Evolutionary conservation across 2,329 filamentous ascomycete species (phyloP), one percentile per base, ranked within the genome.

Genomic region (Colletotrichum cordylinicola): DNA sequence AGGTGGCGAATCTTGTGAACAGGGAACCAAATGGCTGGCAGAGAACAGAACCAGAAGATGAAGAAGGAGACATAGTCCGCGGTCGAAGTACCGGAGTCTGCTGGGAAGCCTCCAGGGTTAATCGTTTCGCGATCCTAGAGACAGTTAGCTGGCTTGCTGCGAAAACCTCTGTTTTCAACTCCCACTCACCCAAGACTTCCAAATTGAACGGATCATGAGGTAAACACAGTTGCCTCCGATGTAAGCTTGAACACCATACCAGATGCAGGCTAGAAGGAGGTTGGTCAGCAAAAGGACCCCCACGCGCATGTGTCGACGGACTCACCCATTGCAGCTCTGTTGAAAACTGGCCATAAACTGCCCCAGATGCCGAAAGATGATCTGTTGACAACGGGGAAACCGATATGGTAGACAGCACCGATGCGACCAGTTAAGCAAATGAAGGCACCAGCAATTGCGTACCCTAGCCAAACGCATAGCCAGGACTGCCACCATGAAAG

Each of bases 401-500:
- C 94, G 78, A 98, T 95, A 83, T 98, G 95, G 83, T 98, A 98
- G 24, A 91, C 91, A 10, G 96, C 94, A 74, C 96, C 96, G 66
- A 98, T 96, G 65, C 95, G 92, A 78, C 95, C 95, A 8, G 94
- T 98, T 78, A 93, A 77, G 80, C 92, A 94, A 78, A 98, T 90
- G 84, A 98, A 98, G 82, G 86, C 87, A 37, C 89, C 95, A 0
- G 95, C 92, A 78, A 98, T 93, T 52, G 92, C 88, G 82, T 98
- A 98, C 70, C 96, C 96, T 33, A 96, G 86, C 93, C 95, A 96
- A 58, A 98, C 94, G 81, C 94, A 96, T n/a, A 95, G 86, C 93
- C 94, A 95, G 4, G 94, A 93, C 85, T 98, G 95, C 95, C 95
- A 98, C 95, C 95, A 98, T 9, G 94, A 95, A 27, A 98, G 88